Conservation (phyloP, 1,139 yeast species). For the Protomyces arabidopsidicola region DNA sequence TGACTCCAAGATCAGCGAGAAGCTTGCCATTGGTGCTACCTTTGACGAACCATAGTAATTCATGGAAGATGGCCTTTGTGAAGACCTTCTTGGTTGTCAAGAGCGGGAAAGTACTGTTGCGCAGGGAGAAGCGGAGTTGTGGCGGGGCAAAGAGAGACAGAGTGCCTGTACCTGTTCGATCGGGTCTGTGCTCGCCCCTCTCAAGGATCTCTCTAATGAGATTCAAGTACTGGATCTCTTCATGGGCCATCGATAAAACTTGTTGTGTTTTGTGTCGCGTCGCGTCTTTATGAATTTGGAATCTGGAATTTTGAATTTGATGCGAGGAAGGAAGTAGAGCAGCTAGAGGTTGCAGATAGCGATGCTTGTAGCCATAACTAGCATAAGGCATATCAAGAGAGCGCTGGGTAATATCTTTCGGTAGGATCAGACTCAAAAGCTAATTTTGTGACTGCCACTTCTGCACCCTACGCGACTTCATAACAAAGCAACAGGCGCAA, state of each 20-base stretch:
- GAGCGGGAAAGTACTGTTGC: conserved; percentile 71
- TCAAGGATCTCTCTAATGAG: conserved; percentile 70
- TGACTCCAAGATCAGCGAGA: conserved; percentile 75
- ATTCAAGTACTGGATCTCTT: conserved; percentile 82
- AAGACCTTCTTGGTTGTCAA: conserved; percentile 90
- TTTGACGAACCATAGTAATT: conserved; percentile 83
- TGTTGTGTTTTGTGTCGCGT: no score
- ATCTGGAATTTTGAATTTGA: no score
- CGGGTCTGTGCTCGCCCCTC: conserved; percentile 86
- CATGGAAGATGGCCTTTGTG: conserved; percentile 45
- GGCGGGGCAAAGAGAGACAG: conserved; percentile 90
- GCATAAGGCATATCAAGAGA: no score
- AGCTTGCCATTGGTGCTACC: conserved; percentile 86
- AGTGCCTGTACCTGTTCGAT: conserved; percentile 97
- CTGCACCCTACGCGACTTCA: neutral
- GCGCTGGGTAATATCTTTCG: no score
- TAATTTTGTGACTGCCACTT: neutral
- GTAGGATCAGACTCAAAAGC: neutral
- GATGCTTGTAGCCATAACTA: no score
- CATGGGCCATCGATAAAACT: conserved; percentile 36
- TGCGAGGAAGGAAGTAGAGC: no score
- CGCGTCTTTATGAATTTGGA: no score
- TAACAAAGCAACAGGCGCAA: neutral
- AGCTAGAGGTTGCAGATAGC: no score
- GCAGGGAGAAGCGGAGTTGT: conserved; percentile 74